Evolutionary conservation across 2,329 filamentous ascomycete genomes (phyloP), one percentile per base, ranked within the genome.

Genomic region (Lachnellula suecica): DNA sequence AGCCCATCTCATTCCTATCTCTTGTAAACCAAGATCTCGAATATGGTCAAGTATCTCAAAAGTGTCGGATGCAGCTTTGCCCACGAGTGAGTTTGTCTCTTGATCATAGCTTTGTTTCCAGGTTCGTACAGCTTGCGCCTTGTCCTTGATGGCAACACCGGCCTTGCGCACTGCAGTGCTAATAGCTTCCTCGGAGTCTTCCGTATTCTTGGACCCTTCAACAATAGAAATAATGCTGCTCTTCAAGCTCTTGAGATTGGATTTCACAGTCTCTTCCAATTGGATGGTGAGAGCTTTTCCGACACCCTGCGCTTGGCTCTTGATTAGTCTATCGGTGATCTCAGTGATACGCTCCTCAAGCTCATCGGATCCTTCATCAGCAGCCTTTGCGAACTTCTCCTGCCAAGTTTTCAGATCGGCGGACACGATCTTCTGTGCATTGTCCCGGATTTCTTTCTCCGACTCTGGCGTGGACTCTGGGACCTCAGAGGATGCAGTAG

Each of bases 371-470:
- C 91, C 92, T 67, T 95, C 91, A 54, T 95, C 88, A 7, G 90
- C 90, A 9, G 91, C 91, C 54, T 85, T 83, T 24, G 88, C 81
- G 67, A 96, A 97, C 65, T 96, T 95, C 56, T 83, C 83, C 70
- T 97, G 88, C 93, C 94, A 99, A 51, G 80, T 79, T 59, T 83
- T 80, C 13, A 99, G 79, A 67, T 99, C 94, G 41, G 87, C 81
- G 2, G 84, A 79, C 38, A 97, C 88, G 57, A 81, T 82, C 63
- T 86, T 81, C 41, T 83, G 82, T 2, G 81, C 81, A 4, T 77
- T 79, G 49, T 80, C 79, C 23, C 81, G 79, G 15, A 74, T 70
- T 23, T 84, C 79, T 25, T 79, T 75, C 51, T 82, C 79, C 25
- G 54, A 61, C 15, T 63, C 49, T 23, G 66, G 63, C 20, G 65